Evolutionary conservation across 1,284 basidiomycete genomes (phyloP), one percentile per base, ranked within the genome.

Genomic region (Marasmius fiardii): DNA sequence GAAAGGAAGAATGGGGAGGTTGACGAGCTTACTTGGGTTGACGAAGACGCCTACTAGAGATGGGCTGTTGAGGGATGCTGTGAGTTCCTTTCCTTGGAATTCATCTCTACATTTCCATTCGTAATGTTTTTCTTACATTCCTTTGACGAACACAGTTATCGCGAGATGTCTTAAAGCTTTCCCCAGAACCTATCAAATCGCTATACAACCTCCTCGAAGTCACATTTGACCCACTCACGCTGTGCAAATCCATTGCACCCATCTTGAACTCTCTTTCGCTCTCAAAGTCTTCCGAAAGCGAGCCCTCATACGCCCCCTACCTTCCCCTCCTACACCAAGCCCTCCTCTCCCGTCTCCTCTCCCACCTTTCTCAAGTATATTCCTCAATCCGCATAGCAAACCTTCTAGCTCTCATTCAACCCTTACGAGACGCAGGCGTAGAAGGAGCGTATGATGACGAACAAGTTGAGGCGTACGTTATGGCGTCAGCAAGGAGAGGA

Each of bases 331-430:
- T 99, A 53, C 91, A 94, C 68, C 92, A 90, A 60, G 95, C 96
- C 50, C 83, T 98, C 24, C 86, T 98, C 60, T 95, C 94, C 4
- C 90, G 95, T 35, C 82, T 99, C n/a, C 88, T 99, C 64, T 89
- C 89, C 55, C 93, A 97, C 73, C 87, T 98, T 53, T 91, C 93
- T 6, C 92, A 98, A 70, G 92, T 99, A 18, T 98, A 99, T 74
- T 90, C 90, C 50, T 88, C 90, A 10, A 88, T 99, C 76, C 90
- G 88, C 65, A 84, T 96, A 58, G 74, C 75, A 58, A 86, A 87
- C 63, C 77, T 97, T 43, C 80, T 92, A 52, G 79, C 85, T 33
- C 84, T 98, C 60, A 86, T 92, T 59, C 78, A 79, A 18, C 91
- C 93, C 1, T 80, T 95, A 49, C 81, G 82, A 49, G 79, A 78